Evolutionary conservation across 2,329 filamentous ascomycete genomes (phyloP).

Genomic region (Chrysoporthe austroafricana): DNA sequence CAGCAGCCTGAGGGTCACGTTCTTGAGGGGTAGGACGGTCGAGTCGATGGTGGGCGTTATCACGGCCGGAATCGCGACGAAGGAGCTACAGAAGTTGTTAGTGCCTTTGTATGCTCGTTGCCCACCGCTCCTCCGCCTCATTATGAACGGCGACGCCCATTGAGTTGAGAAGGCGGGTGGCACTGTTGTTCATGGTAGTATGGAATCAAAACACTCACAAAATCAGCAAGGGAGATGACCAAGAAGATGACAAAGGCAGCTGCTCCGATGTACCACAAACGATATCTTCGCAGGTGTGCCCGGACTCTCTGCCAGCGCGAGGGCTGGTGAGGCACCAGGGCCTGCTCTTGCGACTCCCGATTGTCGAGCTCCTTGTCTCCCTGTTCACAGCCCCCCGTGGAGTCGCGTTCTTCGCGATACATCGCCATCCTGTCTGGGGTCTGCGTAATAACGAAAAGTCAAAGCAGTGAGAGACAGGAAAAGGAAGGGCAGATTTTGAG

Average conservation of each 20-base stretch:
- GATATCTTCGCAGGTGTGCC: neutral
- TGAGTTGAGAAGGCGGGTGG: neutral
- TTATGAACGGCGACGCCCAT: neutral
- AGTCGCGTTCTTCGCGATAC: neutral
- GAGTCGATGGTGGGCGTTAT: constrained; percentile 48
- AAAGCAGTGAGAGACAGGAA: neutral
- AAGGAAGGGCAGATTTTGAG: neutral
- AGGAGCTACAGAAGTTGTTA: constrained; percentile 42
- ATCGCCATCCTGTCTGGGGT: neutral
- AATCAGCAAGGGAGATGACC: constrained; percentile 50
- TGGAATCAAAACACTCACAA: constrained; percentile 40
- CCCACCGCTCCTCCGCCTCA: neutral
- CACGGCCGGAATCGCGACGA: constrained; percentile 50
- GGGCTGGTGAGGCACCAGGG: neutral
- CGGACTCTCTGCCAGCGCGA: neutral
- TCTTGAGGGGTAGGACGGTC: constrained; percentile 44
- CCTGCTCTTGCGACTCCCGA: neutral
- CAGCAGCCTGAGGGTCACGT: constrained; percentile 41
- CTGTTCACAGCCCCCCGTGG: neutral
- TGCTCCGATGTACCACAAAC: neutral
- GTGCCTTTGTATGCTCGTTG: neutral
- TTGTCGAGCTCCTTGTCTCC: constrained; percentile 1
- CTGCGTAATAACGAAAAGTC: neutral
- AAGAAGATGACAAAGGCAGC: constrained; percentile 44
- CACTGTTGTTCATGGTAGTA: neutral